Evolutionary conservation across 148 eudicot genomes (phyloP), one percentile per base, ranked within the genome.

Genomic region (Silene uniflora): DNA sequence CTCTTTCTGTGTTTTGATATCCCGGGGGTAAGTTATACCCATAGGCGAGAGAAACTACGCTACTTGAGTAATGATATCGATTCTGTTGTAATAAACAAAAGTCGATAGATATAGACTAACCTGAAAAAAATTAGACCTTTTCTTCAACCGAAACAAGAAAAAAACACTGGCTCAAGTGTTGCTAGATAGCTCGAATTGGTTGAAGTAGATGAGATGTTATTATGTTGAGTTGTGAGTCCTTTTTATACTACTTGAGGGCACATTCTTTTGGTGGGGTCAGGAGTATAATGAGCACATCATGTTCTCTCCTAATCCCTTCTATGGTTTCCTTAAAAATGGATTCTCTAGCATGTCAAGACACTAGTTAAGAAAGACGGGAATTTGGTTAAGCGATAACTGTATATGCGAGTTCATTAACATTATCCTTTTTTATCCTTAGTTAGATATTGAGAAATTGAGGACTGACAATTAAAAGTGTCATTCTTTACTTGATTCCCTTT

Each of bases 281-380:
- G 69, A 58, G 83, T 81, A 80, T 80, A 63, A 80, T 83, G 85
- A 62, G 77, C 75, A 76, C 83, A 83, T 83, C 75, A 79, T 83
- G 77, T 52, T 77, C 52, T 69, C 3, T 65, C 39, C 72, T 55
- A 56, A 69, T 27, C 75, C 71, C 32, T 44, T 19, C 62, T 62
- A 72, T 73, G 74, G 79, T 80, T 83, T 77, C 86, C 83, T 83
- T 77, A 83, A 83, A 83, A 80, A 56, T 77, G 73, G 81, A 83
- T 83, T 83, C 86, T 68, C 19, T 49, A 29, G 75, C 81, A 77
- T 80, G 83, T 75, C 49, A 22, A 58, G 73, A 81, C 62, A 39
- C 52, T 59, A 74, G 17, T 59, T 62, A 46, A 35, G 61, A 47
- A 44, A 65, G 61, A 27, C 12, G 25, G 35, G 35, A 21, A 19